Evolutionary conservation across 306 rosid genomes (phyloP).

Genomic region (Lathyrus tuberosus): DNA sequence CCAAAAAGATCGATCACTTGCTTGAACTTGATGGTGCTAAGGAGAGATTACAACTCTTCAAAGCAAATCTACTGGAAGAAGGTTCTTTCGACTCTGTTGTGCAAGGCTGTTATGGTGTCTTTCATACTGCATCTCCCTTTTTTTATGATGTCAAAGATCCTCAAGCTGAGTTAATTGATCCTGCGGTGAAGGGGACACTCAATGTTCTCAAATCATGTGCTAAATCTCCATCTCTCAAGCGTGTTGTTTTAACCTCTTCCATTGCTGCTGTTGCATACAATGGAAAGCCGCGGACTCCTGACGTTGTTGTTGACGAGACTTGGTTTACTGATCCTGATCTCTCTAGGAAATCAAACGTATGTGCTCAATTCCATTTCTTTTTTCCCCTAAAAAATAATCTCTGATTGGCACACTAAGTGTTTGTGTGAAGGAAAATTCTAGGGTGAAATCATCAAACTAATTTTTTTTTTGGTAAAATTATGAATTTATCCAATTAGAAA

Average conservation of each 20-base stretch:
- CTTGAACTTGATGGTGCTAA: constrained; percentile 60
- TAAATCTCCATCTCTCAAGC: constrained; percentile 35
- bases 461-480: too few relatives aligned
- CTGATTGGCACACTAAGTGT: too few relatives aligned
- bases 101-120: constrained; percentile 57
- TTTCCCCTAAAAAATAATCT: too few relatives aligned
- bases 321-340: constrained; percentile 46
- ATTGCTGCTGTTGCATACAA: constrained; percentile 36
- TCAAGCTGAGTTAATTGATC: constrained; percentile 46
- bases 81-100: constrained; percentile 56
- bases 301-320: constrained; percentile 42
- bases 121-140: constrained; percentile 63
- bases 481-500: too few relatives aligned
- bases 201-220: constrained; percentile 42
- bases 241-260: constrained; percentile 44
- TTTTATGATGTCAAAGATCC: constrained; percentile 41
- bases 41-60: constrained; percentile 51
- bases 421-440: too few relatives aligned
- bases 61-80: constrained; percentile 60
- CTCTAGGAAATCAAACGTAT: constrained; percentile 34
- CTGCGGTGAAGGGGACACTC: constrained; percentile 44
- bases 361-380: neutral
- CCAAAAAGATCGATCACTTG: constrained; percentile 46
- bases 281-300: constrained; percentile 40
- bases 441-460: too few relatives aligned